These are phyloP conservation scores for Daldinia concentrica DNA, from an alignment of 495 filamentous ascomycete species.

Conservation along the genomic window DNA sequence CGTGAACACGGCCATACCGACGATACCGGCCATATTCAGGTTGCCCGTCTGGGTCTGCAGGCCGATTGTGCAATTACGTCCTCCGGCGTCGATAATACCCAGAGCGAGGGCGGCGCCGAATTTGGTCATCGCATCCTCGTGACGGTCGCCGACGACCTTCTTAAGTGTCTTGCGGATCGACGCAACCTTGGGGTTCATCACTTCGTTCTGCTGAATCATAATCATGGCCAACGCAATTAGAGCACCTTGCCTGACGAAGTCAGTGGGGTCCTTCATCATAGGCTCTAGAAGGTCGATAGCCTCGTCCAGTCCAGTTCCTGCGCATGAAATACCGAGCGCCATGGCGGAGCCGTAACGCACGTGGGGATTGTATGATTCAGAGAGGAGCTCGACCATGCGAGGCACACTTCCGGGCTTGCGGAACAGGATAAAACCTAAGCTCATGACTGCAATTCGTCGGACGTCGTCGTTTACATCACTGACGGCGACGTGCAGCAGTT, in stretches of 20 bases:
- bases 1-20: constrained; percentile 97
- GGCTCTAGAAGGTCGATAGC: constrained; percentile 97
- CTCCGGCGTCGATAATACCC: constrained; percentile 98
- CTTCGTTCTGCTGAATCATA: constrained; percentile 95
- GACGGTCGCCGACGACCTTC: constrained; percentile 92
- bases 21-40: constrained; percentile 95
- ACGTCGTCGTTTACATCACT: constrained; percentile 99
- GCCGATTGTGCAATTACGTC: constrained; percentile 97
- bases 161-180: constrained; percentile 83
- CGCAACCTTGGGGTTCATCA: constrained; percentile 89
- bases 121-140: constrained; percentile 99
- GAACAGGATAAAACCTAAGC: constrained; percentile 98
- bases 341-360: constrained; percentile 98
- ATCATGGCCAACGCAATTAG: constrained; percentile 96
- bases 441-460: constrained; percentile 95
- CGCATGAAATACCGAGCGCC: constrained; percentile 97
- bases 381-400: constrained; percentile 98
- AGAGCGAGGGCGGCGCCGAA: constrained; percentile 94
- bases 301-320: constrained; percentile 95
- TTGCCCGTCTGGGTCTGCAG: constrained; percentile 98
- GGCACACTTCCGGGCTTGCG: constrained; percentile 96
- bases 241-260: constrained; percentile 98
- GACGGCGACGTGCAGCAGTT: constrained; percentile 95
- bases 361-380: constrained; percentile 98
- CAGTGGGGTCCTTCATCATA: constrained; percentile 99